These are phyloP conservation scores for Avena atlantica DNA, from an alignment of 176 grass and related monocot genomes.

Conservation along the genomic window DNA sequence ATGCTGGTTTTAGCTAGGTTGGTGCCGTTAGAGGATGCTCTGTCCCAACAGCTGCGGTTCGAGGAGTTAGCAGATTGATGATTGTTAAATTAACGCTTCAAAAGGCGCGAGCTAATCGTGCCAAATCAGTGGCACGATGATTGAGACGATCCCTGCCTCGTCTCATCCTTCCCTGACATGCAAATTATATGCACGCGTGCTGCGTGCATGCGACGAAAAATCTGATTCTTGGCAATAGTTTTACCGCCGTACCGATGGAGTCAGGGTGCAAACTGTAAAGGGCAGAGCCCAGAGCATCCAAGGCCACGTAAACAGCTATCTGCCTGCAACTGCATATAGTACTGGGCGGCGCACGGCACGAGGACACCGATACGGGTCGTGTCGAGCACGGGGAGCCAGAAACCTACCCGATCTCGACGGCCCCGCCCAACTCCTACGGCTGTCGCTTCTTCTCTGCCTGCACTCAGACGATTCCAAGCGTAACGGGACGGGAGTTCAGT, in stretches of 20 bases:
- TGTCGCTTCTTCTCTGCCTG: neutral
- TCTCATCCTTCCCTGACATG: neutral
- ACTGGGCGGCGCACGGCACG: neutral
- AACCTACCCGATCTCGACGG: neutral
- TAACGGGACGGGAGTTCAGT: conserved; percentile 9
- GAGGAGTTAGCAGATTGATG: neutral
- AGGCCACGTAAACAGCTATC: neutral
- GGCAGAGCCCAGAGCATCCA: conserved; percentile 21
- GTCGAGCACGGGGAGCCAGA: conserved; percentile 9
- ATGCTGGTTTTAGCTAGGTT: neutral
- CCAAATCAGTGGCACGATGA: conserved; percentile 7
- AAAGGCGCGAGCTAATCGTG: neutral
- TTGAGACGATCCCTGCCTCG: neutral
- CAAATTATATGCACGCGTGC: no score
- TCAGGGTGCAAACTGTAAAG: conserved; percentile 1
- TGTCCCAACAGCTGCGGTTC: neutral
- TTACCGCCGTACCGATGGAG: neutral
- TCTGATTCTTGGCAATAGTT: neutral
- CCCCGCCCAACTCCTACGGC: neutral
- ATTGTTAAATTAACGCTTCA: neutral
- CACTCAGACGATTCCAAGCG: neutral
- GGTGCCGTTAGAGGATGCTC: neutral
- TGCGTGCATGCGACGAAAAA: neutral
- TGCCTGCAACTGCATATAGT: neutral
- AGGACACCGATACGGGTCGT: conserved; percentile 18